Evolutionary conservation across 345 rosid species (phyloP), one percentile per base, ranked within the genome.

Genomic region (Linum lewisii): DNA sequence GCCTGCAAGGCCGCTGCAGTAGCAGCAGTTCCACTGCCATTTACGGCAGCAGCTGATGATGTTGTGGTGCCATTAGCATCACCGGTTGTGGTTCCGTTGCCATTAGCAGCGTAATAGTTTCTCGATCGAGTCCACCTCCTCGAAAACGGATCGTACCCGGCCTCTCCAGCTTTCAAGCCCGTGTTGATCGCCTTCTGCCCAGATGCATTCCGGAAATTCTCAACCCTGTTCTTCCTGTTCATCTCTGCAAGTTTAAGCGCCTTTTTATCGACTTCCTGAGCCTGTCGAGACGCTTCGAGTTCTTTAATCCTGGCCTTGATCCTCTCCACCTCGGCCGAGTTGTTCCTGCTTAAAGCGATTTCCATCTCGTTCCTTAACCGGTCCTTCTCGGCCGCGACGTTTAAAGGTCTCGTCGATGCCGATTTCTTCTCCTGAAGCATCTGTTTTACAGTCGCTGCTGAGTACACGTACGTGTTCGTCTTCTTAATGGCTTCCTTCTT

Each of bases 341-440:
- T 90, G 63, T 80, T 81, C 78, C 76, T 87, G 58, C 80, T 72
- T 71, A 76, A 76, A 8, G 96, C 99, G 60, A 72, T 64, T 34
- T 90, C 97, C 79, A 94, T 62, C 67, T 85, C 90, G 70, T 82
- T 87, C 74, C 96, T 85, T 68, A 94, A 74, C 66, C 95, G 71
- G 60, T 94, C 99, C 77, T 90, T 94, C 81, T 90, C 99, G 7
- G 96, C 96, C 0, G 99, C 99, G n/a, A 94, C 50, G 36, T 94
- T 94, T 69, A 90, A 67, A 15, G 97, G 99, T 73, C 97, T 81
- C 15, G 90, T 26, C 2, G 96, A 78, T 20, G 93, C 85, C 0
- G 96, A 85, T 57, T 94, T 87, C 66, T 94, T 94, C 77, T 94
- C 97, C 77, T 94, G 95, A 80, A 94, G 69, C 97, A 94, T 94